These are phyloP conservation scores for Gremmenia infestans DNA, from an alignment of 2,329 filamentous ascomycete species.

Conservation along the genomic window DNA sequence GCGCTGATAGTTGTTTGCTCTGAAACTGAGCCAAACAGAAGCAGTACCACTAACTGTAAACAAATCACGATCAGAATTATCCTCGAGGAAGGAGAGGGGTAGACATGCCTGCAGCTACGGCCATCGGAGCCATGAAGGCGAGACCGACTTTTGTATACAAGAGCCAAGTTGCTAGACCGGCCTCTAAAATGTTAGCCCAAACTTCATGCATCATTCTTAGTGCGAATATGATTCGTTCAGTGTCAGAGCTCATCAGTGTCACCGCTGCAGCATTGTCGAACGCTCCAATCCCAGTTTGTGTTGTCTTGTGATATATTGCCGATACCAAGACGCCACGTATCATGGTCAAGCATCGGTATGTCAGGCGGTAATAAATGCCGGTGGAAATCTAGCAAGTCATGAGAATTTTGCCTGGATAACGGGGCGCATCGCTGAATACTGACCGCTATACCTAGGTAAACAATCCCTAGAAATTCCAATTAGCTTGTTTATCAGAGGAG, in stretches of 20 bases:
- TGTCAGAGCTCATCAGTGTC: conserved; percentile 24
- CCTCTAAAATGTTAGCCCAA: conserved; percentile 6
- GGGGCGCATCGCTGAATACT: no score
- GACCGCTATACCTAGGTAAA: no score
- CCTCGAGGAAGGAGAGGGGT: not conserved
- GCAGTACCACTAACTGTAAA: no score
- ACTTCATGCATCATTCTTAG: conserved; percentile 17
- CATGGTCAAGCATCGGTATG: conserved; percentile 4
- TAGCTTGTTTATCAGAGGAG: no score
- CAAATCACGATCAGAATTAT: no score
- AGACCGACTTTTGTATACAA: not conserved
- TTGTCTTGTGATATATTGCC: conserved; percentile 20
- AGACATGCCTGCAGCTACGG: not conserved
- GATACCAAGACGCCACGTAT: conserved; percentile 19
- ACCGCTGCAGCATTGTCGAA: conserved; percentile 19
- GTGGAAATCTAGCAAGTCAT: no score
- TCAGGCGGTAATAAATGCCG: no score
- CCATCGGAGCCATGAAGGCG: not conserved
- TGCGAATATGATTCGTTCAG: conserved; percentile 4
- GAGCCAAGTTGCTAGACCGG: conserved; percentile 5
- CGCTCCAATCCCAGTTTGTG: conserved; percentile 12
- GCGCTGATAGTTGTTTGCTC: not conserved
- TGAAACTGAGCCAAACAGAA: no score
- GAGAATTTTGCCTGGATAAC: no score
- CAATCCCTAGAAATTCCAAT: no score